Evolutionary conservation across 805 yeast genomes (phyloP).

Genomic region (Wickerhamiella australiensis): DNA sequence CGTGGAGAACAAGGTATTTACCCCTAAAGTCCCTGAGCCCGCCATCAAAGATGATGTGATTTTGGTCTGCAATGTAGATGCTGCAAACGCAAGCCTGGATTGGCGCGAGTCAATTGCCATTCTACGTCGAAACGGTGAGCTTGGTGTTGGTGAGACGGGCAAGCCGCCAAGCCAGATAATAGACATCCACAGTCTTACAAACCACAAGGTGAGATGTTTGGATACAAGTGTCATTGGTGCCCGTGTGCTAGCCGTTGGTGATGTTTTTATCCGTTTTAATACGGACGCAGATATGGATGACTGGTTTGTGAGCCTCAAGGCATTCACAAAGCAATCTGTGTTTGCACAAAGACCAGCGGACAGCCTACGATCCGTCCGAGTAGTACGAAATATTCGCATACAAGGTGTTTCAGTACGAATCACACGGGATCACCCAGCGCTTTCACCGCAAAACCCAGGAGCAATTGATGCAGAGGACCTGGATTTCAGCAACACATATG

Average conservation of each 20-base stretch:
- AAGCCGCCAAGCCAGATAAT: conserved; percentile 11
- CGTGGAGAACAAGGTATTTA: conserved; percentile 18
- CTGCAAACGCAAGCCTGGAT: conserved; percentile 12
- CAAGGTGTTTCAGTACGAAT: conserved; percentile 5
- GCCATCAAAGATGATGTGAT: conserved; percentile 12
- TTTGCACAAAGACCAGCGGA: conserved; percentile 15
- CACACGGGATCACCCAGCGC: conserved; percentile 9
- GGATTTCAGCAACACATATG: conserved; percentile 34
- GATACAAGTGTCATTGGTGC: conserved; percentile 18
- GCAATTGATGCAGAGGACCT: conserved; percentile 11
- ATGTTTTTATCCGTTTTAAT: conserved; percentile 21
- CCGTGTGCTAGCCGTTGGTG: conserved; percentile 20
- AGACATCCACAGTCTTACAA: conserved; percentile 13
- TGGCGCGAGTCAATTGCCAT: conserved; percentile 19
- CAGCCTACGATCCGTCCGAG: conserved; percentile 17
- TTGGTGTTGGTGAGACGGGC: conserved; percentile 13
- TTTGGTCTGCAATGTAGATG: conserved; percentile 18
- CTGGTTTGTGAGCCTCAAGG: conserved; percentile 26
- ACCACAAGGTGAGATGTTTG: conserved; percentile 15
- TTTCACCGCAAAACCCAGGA: conserved; percentile 10
- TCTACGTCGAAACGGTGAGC: conserved; percentile 17
- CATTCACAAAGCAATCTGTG: conserved; percentile 22
- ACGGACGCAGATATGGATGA: conserved; percentile 25
- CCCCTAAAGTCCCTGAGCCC: conserved; percentile 14
- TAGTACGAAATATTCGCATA: conserved; percentile 9